A percentile compares a stretch with the other conserved stretches of the same genome.
These are phyloP conservation scores for Tarenaya hassleriana DNA, from an alignment of 345 rosid genomes.

Conservation along the genomic window DNA sequence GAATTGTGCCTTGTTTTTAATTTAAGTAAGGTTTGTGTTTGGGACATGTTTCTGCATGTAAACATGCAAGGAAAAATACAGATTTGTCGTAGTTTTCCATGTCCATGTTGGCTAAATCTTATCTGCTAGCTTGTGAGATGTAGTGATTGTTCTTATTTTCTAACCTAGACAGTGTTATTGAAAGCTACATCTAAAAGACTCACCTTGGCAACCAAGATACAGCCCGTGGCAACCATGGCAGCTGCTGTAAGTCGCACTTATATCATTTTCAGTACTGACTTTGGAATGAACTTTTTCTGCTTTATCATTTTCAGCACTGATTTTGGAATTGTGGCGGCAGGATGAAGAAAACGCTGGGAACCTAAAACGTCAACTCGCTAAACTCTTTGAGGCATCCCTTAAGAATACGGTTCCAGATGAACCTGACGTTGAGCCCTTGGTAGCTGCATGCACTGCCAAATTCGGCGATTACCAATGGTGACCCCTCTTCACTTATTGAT, in stretches of 20 bases:
- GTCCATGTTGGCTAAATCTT: too few relatives aligned
- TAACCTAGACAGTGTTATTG: conserved; percentile 68
- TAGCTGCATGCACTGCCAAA: conserved; percentile 59
- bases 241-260: conserved; percentile 33
- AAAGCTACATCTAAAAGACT: conserved; percentile 45
- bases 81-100: neutral
- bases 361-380: conserved; percentile 50
- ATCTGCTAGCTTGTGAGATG: neutral
- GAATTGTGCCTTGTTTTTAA: too few relatives aligned
- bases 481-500: neutral
- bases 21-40: too few relatives aligned
- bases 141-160: conserved; percentile 24
- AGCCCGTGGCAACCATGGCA: conserved; percentile 54
- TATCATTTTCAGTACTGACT: neutral
- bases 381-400: conserved; percentile 57
- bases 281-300: neutral
- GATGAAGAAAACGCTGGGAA: conserved; percentile 52
- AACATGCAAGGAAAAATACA: neutral
- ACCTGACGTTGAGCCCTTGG: conserved; percentile 53
- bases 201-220: conserved; percentile 26
- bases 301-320: conserved; percentile 4
- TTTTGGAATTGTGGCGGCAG: conserved; percentile 25
- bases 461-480: conserved; percentile 97
- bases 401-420: conserved; percentile 52
- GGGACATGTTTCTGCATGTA: too few relatives aligned